Evolutionary conservation across 2,329 filamentous ascomycete species (phyloP).

Genomic region (Beauveria medogensis): DNA sequence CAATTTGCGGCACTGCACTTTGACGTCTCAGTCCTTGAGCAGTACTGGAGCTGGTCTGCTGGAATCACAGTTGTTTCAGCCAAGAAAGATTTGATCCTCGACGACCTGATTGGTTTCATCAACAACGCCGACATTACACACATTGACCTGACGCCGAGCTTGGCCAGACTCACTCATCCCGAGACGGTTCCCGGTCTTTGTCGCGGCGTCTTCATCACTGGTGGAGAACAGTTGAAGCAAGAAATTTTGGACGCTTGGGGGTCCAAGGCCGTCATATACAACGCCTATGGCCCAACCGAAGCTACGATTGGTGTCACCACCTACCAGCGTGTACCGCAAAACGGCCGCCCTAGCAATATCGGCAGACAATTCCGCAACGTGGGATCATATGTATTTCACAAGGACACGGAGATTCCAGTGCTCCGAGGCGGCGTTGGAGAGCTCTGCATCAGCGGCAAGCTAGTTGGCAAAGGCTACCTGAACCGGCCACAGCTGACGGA

Average conservation of each 20-base stretch:
- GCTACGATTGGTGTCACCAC: constrained; percentile 90
- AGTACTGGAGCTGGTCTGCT: constrained; percentile 93
- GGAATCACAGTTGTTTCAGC: constrained; percentile 79
- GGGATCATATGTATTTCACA: constrained; percentile 68
- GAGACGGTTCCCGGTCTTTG: constrained; percentile 73
- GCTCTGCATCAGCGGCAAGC: constrained; percentile 76
- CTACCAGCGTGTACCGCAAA: constrained; percentile 69
- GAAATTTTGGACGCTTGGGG: constrained; percentile 88
- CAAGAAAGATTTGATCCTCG: constrained; percentile 75
- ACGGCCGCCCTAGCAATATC: constrained; percentile 81
- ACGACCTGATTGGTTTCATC: constrained; percentile 70
- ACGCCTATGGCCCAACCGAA: constrained; percentile 87
- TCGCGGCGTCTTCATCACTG: constrained; percentile 84
- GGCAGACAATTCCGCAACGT: constrained; percentile 83
- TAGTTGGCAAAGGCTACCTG: constrained; percentile 86
- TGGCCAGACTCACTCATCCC: constrained; percentile 71
- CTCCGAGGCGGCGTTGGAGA: constrained; percentile 75
- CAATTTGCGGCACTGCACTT: constrained; percentile 95
- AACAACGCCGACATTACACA: constrained; percentile 70
- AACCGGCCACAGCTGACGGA: constrained; percentile 69
- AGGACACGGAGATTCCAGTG: constrained; percentile 62
- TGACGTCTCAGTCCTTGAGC: constrained; percentile 85
- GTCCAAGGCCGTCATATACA: constrained; percentile 71
- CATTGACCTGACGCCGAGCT: constrained; percentile 82
- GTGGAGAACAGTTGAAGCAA: constrained; percentile 79